Evolutionary conservation across 1,139 yeast species (phyloP).

Genomic region (Scheffersomyces segobiensis): DNA sequence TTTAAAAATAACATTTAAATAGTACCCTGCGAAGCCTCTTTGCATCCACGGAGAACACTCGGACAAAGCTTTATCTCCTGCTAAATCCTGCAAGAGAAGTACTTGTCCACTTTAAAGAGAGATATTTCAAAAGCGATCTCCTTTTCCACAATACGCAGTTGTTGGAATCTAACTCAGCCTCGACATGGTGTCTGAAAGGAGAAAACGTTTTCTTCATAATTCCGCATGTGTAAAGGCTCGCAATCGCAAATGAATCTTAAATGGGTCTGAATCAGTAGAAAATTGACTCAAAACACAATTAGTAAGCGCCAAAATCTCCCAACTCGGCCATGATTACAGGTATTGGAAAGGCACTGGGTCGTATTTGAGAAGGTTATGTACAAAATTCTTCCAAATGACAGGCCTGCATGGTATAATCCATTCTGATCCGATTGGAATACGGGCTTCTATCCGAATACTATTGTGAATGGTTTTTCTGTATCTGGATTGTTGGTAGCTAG

Average conservation of each 20-base stretch:
- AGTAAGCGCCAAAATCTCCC: not conserved
- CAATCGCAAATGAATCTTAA: not conserved
- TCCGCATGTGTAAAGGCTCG: not conserved
- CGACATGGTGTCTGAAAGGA: not conserved
- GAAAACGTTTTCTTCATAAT: too few species aligned
- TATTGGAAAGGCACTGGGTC: too few species aligned
- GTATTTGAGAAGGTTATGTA: too few species aligned
- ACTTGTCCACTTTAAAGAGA: not conserved
- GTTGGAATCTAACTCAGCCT: not conserved
- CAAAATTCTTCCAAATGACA: too few species aligned
- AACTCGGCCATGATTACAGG: too few species aligned
- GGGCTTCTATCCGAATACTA: too few species aligned
- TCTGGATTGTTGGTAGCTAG: too few species aligned
- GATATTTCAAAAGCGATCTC: not conserved
- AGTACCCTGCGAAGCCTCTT: not conserved
- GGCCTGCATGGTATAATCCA: too few species aligned
- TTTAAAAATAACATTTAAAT: too few species aligned
- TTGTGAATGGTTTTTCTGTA: too few species aligned
- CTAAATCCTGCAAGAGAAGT: not conserved
- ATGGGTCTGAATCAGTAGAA: not conserved
- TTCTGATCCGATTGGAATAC: too few species aligned
- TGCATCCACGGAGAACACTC: not conserved
- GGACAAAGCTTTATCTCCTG: not conserved
- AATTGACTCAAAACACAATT: not conserved
- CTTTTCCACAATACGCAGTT: too few species aligned